Percentiles rank a stretch among this genome's conserved stretches.
phyloP scores from a whole-genome alignment of 805 yeast species.

The Kregervanrija pseudodelftensis region DNA sequence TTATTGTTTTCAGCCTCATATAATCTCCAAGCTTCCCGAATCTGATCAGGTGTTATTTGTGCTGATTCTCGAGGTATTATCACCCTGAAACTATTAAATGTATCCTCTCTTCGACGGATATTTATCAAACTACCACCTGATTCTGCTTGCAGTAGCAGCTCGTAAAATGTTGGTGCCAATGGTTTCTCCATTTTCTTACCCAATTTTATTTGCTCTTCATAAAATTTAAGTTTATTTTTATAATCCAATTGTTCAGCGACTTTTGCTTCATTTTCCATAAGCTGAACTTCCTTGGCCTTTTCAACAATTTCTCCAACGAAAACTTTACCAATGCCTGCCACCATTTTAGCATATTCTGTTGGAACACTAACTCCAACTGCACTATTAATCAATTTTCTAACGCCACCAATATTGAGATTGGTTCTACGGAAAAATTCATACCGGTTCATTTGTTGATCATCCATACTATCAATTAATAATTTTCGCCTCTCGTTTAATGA shows the following conservation, averaged over 20 bases:
- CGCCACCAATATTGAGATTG: conserved; percentile 61
- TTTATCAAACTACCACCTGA: conserved; percentile 1
- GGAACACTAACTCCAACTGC: conserved; percentile 76
- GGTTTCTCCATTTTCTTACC: conserved; percentile 17
- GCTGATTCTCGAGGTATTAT: conserved; percentile 28
- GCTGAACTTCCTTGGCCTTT: conserved; percentile 66
- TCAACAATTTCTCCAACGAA: conserved; percentile 88
- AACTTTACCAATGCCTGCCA: conserved; percentile 83
- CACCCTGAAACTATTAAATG: conserved; percentile 15
- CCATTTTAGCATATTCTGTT: conserved; percentile 68
- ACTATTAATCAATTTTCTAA: conserved; percentile 72
- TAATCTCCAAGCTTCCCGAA: conserved; percentile 83
- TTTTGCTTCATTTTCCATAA: conserved; percentile 40
- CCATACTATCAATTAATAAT: conserved; percentile 63
- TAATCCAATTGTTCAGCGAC: conserved; percentile 33
- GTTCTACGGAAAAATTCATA: conserved; percentile 85
- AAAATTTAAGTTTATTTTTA: conserved; percentile 29
- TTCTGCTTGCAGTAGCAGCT: conserved; percentile 5
- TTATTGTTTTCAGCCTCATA: conserved; percentile 62
- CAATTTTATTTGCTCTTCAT: conserved; percentile 26
- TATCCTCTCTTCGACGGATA: conserved; percentile 3
- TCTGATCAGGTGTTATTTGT: conserved; percentile 77
- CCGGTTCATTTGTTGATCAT: conserved; percentile 76
- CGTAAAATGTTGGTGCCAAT: conserved; percentile 16
- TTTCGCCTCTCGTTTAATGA: conserved; percentile 52